phyloP scores from a whole-genome alignment of 2,329 filamentous ascomycete species.

The Calcarisporium arbuscula region DNA sequence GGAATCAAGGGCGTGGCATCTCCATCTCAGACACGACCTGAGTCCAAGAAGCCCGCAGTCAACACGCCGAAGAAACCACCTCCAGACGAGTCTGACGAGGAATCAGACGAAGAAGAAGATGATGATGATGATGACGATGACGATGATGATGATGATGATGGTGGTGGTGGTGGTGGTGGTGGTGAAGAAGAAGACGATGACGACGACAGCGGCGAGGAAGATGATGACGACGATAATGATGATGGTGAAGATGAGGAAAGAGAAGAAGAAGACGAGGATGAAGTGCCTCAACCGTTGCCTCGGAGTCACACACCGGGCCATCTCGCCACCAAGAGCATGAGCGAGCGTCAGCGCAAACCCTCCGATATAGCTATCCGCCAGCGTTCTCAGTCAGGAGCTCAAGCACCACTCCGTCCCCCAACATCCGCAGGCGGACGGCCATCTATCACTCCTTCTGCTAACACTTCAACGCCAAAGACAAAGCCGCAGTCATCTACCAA shows the following conservation, averaged over 20 bases:
- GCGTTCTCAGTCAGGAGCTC: constrained; percentile 45
- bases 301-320: constrained; percentile 59
- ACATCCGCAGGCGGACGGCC: not conserved
- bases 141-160: constrained; percentile 20
- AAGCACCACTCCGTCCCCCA: constrained; percentile 21
- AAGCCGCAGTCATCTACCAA: constrained; percentile 17
- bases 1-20: not conserved
- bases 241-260: constrained; percentile 17
- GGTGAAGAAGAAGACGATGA: constrained; percentile 21
- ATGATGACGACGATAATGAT: constrained; percentile 17
- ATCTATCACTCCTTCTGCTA: too few species aligned
- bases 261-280: constrained; percentile 10
- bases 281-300: constrained; percentile 31
- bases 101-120: constrained; percentile 23
- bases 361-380: constrained; percentile 48
- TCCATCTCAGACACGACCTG: not conserved
- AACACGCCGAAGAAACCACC: too few species aligned
- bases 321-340: constrained; percentile 50
- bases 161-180: too few species aligned
- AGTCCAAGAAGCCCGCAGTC: too few species aligned
- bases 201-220: constrained; percentile 10
- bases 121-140: constrained; percentile 29
- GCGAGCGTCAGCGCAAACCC: constrained; percentile 41
- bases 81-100: constrained; percentile 19
- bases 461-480: constrained; percentile 12